Conservation (phyloP, 148 eudicot genomes). For the Fagopyrum homotropicum region DNA sequence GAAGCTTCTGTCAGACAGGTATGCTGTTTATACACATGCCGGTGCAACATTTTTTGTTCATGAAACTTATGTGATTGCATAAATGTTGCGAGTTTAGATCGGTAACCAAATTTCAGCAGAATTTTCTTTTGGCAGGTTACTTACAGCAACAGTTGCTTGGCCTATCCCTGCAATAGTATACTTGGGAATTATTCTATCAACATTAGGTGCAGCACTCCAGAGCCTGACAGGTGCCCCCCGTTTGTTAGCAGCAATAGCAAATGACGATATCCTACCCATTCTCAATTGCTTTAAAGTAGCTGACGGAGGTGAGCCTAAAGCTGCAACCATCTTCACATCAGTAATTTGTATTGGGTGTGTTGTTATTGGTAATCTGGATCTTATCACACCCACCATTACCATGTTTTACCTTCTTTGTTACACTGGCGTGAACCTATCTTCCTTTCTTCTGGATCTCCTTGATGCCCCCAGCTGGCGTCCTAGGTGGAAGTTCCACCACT, state of each 20-base stretch:
- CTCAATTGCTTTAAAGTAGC: conserved; percentile 92
- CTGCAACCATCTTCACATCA: conserved; percentile 90
- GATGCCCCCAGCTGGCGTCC: conserved; percentile 99
- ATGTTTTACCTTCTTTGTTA: conserved; percentile 97
- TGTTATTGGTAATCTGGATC: conserved; percentile 91
- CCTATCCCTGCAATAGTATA: conserved; percentile 76
- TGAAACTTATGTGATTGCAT: too few relatives aligned
- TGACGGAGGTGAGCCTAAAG: conserved; percentile 79
- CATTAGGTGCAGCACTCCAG: conserved; percentile 96
- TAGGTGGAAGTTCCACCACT: conserved; percentile 97
- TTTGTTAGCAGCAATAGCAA: conserved; percentile 91
- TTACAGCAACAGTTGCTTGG: conserved; percentile 95
- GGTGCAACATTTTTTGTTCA: not conserved
- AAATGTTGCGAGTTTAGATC: not conserved
- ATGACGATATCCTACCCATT: conserved; percentile 90
- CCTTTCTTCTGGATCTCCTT: conserved; percentile 91
- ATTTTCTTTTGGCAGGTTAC: conserved; percentile 44
- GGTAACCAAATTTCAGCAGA: conserved; percentile 5
- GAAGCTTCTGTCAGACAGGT: conserved; percentile 95
- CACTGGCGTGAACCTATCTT: conserved; percentile 93
- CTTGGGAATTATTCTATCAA: conserved; percentile 89
- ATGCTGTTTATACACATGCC: conserved; percentile 11
- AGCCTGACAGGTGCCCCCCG: conserved; percentile 96
- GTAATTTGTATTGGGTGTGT: conserved; percentile 90
- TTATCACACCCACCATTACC: conserved; percentile 85